These are phyloP conservation scores for Proliferodiscus dingleyae DNA, from an alignment of 2,329 filamentous ascomycete species.

Conservation along the genomic window DNA sequence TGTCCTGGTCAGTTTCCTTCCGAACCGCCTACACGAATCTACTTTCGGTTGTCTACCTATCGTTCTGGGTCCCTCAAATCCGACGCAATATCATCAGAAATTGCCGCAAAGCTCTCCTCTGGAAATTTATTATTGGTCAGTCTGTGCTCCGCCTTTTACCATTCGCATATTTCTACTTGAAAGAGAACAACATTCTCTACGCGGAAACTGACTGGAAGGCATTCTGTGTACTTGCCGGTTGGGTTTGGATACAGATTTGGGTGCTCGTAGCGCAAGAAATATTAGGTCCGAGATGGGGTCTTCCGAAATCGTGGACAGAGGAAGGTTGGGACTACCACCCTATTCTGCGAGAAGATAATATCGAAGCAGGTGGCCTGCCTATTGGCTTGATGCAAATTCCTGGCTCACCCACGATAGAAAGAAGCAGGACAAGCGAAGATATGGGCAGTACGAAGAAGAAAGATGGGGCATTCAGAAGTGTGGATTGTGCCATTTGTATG, in stretches of 20 bases:
- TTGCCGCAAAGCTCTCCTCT: constrained; percentile 83
- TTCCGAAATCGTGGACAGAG: constrained; percentile 64
- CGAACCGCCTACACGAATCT: constrained; percentile 56
- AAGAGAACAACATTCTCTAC: constrained; percentile 75
- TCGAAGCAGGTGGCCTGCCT: constrained; percentile 74
- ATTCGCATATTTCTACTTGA: constrained; percentile 79
- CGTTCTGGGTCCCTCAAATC: constrained; percentile 90
- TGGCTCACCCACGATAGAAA: constrained; percentile 17
- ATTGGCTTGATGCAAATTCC: constrained; percentile 58
- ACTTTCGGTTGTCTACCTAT: constrained; percentile 72
- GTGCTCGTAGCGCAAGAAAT: constrained; percentile 77
- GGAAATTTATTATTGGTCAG: constrained; percentile 85
- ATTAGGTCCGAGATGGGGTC: constrained; percentile 80
- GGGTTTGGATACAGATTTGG: constrained; percentile 85
- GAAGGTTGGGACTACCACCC: constrained; percentile 94
- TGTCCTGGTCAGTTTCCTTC: constrained; percentile 53
- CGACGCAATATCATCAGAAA: constrained; percentile 85
- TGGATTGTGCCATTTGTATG: constrained; percentile 94
- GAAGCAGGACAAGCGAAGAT: constrained; percentile 20
- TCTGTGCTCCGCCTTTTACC: constrained; percentile 73
- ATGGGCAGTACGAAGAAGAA: constrained; percentile 39
- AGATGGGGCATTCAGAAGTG: constrained; percentile 45
- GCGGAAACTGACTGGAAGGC: constrained; percentile 62
- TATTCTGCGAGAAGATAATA: constrained; percentile 73
- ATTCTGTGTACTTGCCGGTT: constrained; percentile 62